phyloP scores from a whole-genome alignment of 1,284 basidiomycete species.

The Singerocomus inundabilis region DNA sequence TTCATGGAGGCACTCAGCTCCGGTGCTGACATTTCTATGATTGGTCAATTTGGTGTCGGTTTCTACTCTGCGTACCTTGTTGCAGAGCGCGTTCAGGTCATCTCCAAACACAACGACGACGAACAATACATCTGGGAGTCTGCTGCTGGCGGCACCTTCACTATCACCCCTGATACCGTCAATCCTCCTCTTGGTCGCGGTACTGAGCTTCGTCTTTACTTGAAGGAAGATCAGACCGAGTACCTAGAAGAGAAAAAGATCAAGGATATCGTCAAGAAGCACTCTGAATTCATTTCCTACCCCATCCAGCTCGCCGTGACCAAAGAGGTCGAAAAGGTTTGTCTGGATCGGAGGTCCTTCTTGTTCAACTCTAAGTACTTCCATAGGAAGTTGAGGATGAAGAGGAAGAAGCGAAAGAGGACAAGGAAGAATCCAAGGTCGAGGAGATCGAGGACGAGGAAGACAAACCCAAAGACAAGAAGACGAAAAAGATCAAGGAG shows the following conservation, averaged over 20 bases:
- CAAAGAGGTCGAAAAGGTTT: slow-evolving; percentile 97
- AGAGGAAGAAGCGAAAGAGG: slow-evolving; percentile 63
- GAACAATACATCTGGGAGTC: slow-evolving; percentile 99
- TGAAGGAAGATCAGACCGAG: slow-evolving; percentile 99
- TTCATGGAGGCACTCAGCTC: slow-evolving; percentile 97
- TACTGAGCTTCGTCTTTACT: slow-evolving; percentile 90
- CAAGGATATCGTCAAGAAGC: slow-evolving; percentile 99
- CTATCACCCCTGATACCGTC: slow-evolving; percentile 91
- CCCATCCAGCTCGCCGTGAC: slow-evolving; percentile 98
- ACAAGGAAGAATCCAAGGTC: slow-evolving; percentile 69
- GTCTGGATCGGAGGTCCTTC: slow-evolving; percentile 20
- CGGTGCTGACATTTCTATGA: slow-evolving; percentile 95
- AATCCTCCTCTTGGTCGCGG: slow-evolving; percentile 94
- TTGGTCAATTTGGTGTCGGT: slow-evolving; percentile 97
- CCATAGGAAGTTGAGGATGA: slow-evolving; percentile 85
- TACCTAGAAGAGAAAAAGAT: slow-evolving; percentile 99
- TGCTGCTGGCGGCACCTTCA: slow-evolving; percentile 98
- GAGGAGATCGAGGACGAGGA: slow-evolving; percentile 83
- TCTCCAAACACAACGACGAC: slow-evolving; percentile 99
- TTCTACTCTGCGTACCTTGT: slow-evolving; percentile 99
- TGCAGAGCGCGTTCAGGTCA: slow-evolving; percentile 96
- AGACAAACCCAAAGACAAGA: slow-evolving; percentile 87
- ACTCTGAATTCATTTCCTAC: slow-evolving; percentile 99
- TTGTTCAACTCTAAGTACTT: slow-evolving; percentile 4
- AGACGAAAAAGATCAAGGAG: slow-evolving; percentile 98